phyloP scores from a whole-genome alignment of 108 stramenopile species.

The Seminavis robusta region DNA sequence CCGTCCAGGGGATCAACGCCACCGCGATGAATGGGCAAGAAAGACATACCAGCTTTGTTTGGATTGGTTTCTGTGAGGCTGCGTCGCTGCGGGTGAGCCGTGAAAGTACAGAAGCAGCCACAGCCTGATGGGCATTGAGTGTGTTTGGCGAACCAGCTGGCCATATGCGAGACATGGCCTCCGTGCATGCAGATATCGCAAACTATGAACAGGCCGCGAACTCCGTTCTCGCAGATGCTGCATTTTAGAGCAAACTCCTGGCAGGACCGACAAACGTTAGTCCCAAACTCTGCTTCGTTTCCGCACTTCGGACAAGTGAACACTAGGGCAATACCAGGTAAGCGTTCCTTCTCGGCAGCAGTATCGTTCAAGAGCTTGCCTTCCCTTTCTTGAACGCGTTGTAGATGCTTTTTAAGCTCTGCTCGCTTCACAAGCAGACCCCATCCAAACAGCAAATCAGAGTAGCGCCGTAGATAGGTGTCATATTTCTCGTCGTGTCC shows the following conservation, averaged over 20 bases:
- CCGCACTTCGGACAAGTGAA: constrained; percentile 50
- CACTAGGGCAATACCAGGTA: constrained; percentile 39
- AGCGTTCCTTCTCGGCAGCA: neutral
- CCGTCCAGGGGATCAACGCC: too few relatives aligned
- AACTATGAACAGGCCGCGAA: constrained; percentile 65
- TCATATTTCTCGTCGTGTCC: constrained; percentile 51
- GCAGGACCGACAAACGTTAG: constrained; percentile 50
- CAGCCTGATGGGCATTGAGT: constrained; percentile 74
- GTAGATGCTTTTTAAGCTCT: constrained; percentile 70
- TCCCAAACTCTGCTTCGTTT: constrained; percentile 30
- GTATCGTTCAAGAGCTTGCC: constrained; percentile 1
- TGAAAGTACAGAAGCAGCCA: constrained; percentile 68
- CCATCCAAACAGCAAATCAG: constrained; percentile 66
- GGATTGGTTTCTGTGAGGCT: too few relatives aligned
- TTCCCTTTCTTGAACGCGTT: constrained; percentile 25
- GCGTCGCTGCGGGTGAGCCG: too few relatives aligned
- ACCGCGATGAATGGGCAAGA: too few relatives aligned
- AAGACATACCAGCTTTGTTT: too few relatives aligned
- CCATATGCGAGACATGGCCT: constrained; percentile 70
- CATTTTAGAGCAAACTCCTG: constrained; percentile 68
- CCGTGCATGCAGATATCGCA: constrained; percentile 59
- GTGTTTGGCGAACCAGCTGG: constrained; percentile 61
- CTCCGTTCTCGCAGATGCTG: constrained; percentile 66
- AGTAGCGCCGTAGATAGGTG: constrained; percentile 60
- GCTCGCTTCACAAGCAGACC: constrained; percentile 56